Evolutionary conservation across 371 early-diverging fungal genomes (phyloP), one percentile per base, ranked within the genome.

Genomic region (Rhizopus stolonifer): DNA sequence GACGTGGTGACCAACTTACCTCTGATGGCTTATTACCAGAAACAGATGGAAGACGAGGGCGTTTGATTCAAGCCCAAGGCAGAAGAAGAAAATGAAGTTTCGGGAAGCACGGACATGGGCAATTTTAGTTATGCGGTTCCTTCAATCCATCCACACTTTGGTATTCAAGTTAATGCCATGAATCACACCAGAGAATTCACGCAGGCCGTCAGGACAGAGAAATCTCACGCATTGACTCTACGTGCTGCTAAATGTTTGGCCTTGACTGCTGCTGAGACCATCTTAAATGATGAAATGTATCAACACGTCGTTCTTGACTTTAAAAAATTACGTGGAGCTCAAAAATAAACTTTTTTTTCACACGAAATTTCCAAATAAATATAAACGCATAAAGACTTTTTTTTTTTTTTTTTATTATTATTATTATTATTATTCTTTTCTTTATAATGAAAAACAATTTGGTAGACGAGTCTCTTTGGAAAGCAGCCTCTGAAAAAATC

Each of bases 101-200:
- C 52, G 29, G 87, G 80, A 5, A 74, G 77, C 6, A 86, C 86
- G 2, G 91, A 91, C 52, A 84, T 87, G 78, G 91, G 90, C 25
- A 88, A 88, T 46, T 59, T 81, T 14, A 70, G 70, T 11, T 55
- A 71, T 17, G 69, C 60, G 3, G 34, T 75, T n/a, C 59, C 42
- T 19, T 44, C 46, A 18, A 43, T 49, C 13, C 49, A 55, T 9
- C 36, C 58, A 15, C 17, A 21, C 31, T 70, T 65, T 51, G 40
- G 44, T 19, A 40, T 61, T 24, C 39, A 39, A 25, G 36, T 48
- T 25, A 15, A 1, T 17, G 47, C 48, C 13, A 4, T 36, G 34
- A 55, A 55, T 19, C 55, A 55, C 21, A 55, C 48, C 10, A 44
- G 58, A 19, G 81, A 77, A 44, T 90, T 90, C 54, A 52, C 82